Conservation (phyloP, 78 protist species). For the Cavenderia fasciculata region DNA sequence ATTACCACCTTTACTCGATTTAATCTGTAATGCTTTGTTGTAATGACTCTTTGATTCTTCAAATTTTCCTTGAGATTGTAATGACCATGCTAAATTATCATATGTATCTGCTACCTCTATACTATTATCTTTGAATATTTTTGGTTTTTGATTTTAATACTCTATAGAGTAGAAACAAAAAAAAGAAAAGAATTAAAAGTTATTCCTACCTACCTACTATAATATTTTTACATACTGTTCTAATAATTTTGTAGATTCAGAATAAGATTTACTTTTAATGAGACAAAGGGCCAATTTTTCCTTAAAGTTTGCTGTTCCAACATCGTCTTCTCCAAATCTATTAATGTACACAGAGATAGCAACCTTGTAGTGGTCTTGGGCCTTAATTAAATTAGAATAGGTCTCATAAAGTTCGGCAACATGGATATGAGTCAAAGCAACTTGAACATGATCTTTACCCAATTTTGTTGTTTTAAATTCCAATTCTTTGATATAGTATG, state of each 20-base stretch:
- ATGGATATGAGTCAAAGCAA: constrained; percentile 17
- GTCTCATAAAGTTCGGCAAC: constrained; percentile 12
- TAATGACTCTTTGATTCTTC: neutral
- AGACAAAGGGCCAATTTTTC: constrained; percentile 1
- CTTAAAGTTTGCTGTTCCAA: neutral
- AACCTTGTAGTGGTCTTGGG: neutral
- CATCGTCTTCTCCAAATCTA: constrained; percentile 24
- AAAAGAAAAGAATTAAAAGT: too few relatives aligned
- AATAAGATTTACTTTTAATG: neutral
- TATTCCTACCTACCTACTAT: too few relatives aligned
- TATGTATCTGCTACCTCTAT: constrained; percentile 38
- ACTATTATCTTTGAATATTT: too few relatives aligned
- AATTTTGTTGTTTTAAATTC: neutral
- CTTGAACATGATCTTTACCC: constrained; percentile 29
- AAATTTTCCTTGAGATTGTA: constrained; percentile 5
- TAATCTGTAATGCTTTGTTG: constrained; percentile 5
- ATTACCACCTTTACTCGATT: constrained; percentile 48
- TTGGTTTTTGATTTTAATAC: neutral
- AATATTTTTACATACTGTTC: too few relatives aligned
- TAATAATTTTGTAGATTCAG: neutral
- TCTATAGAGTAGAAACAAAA: too few relatives aligned
- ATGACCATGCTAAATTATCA: constrained; percentile 29
- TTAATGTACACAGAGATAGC: neutral
- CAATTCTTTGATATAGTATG: constrained; percentile 11
- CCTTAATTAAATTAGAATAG: neutral